Conservation (phyloP, 805 yeast species). For the Saturnispora serradocipensis region DNA sequence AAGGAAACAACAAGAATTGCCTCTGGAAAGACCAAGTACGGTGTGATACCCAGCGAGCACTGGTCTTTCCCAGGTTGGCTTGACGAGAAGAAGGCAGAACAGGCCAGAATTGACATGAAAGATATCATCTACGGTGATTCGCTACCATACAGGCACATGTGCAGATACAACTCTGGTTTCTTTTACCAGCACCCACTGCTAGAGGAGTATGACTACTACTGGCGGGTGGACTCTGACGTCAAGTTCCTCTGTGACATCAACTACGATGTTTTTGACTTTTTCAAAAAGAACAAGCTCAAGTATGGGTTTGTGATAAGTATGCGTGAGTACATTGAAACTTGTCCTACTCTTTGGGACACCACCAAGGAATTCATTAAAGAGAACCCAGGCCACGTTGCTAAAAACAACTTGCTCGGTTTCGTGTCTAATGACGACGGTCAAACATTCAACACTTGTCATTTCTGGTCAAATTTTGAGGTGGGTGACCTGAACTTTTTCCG, state of each 20-base stretch:
- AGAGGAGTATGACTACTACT: constrained; percentile 76
- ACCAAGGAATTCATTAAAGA: constrained; percentile 50
- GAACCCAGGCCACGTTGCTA: constrained; percentile 50
- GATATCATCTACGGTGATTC: constrained; percentile 55
- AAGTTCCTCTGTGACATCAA: constrained; percentile 71
- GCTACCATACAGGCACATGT: constrained; percentile 75
- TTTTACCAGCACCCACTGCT: constrained; percentile 68
- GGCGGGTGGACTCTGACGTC: constrained; percentile 89
- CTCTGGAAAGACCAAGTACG: constrained; percentile 72
- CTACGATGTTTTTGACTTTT: constrained; percentile 69
- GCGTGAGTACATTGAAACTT: constrained; percentile 61
- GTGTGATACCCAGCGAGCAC: constrained; percentile 66
- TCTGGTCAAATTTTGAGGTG: constrained; percentile 86
- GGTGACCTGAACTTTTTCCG: constrained; percentile 68
- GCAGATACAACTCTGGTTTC: constrained; percentile 83
- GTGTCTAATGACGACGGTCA: constrained; percentile 58
- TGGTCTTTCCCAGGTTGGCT: constrained; percentile 87
- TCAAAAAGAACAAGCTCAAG: constrained; percentile 63
- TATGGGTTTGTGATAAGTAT: constrained; percentile 73
- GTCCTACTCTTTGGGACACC: constrained; percentile 68
- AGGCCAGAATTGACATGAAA: constrained; percentile 42
- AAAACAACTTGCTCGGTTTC: constrained; percentile 57
- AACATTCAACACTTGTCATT: constrained; percentile 72
- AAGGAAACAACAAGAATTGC: constrained; percentile 52
- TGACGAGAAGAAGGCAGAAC: constrained; percentile 54